Evolutionary conservation across 345 rosid species (phyloP), one percentile per base, ranked within the genome.

Genomic region (Melaleuca alternifolia): DNA sequence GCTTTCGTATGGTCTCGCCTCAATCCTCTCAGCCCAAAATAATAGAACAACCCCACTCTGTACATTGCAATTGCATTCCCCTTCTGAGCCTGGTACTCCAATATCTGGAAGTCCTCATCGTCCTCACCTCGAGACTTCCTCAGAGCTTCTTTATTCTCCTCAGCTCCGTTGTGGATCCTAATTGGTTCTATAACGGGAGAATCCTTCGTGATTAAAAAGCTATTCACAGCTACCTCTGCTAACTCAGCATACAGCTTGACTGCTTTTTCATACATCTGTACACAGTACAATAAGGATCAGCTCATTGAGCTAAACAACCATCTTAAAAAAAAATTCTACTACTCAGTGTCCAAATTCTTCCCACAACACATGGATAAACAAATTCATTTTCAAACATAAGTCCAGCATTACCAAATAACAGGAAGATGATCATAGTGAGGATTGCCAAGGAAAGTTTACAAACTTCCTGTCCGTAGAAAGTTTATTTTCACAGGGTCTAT

Each of bases 81-180:
- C 91, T 96, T 98, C 89, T 95, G 98, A 33, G 99, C 99, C 90
- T 96, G 98, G 89, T 95, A 96, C 87, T 96, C 99, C 91, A 95
- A 90, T 85, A 96, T 95, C 94, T 98, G 99, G 83, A 96, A 98
- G 89, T 95, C 99, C 87, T 98, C 99, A 86, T 98, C 99, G 26
- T 98, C 97, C 89, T 98, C 99, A n/a, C 99, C 99, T 51, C 94
- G 92, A 0, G 95, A 96, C 88, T 96, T 96, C 90, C 98, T 95
- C 50, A 98, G 83, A 30, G 96, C 98, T 28, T 94, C 98, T 92
- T 96, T 98, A 87, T 98, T 98, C 91, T 98, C 99, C 88, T 98
- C 99, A 24, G 98, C 95, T 71, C 98, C 99, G 84, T 87, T 95
- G 84, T 98, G 99, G 83, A 96, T 95, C 90, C 99, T 95, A 85